Evolutionary conservation across 2,329 filamentous ascomycete genomes (phyloP).

Genomic region (Xylogone sp.): DNA sequence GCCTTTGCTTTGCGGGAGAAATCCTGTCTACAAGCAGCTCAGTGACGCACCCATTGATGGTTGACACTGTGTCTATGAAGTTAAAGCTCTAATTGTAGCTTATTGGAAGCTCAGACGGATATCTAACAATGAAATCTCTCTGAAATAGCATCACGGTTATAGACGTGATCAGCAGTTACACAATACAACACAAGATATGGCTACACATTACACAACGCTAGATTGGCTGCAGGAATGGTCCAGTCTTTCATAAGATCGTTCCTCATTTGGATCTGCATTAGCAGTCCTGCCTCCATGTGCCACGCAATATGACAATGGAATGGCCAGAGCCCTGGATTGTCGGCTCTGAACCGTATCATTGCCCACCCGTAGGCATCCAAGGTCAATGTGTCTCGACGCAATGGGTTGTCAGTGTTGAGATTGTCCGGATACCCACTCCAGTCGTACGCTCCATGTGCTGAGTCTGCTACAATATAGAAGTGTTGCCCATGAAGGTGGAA

Average conservation of each 20-base stretch:
- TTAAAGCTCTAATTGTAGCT: too few relatives aligned
- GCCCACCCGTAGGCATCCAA: slow-evolving; percentile 36
- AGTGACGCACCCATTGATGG: too few relatives aligned
- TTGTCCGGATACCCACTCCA: slow-evolving; percentile 16
- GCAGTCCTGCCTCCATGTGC: slow-evolving; percentile 38
- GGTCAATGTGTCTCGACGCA: slow-evolving; percentile 45
- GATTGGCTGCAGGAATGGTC: slow-evolving; percentile 4
- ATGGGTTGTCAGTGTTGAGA: slow-evolving; percentile 38
- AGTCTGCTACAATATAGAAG: slow-evolving; percentile 44
- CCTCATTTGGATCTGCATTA: slow-evolving; percentile 32
- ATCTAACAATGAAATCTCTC: too few relatives aligned
- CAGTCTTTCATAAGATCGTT: slow-evolving; percentile 8
- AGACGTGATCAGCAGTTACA: neutral
- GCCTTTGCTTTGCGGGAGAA: too few relatives aligned
- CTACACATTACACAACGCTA: slow-evolving; percentile 4
- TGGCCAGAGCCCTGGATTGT: slow-evolving; percentile 50
- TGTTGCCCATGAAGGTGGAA: slow-evolving; percentile 52
- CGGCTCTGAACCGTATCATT: slow-evolving; percentile 39
- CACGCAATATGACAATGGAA: slow-evolving; percentile 45
- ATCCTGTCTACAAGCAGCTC: too few relatives aligned
- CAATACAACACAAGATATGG: neutral
- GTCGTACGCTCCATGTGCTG: slow-evolving; percentile 25
- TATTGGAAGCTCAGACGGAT: too few relatives aligned
- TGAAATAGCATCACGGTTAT: too few relatives aligned
- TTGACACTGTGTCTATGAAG: too few relatives aligned